Evolutionary conservation across 371 early-diverging fungal species (phyloP).

Genomic region (Zopfochytrium polystomum): DNA sequence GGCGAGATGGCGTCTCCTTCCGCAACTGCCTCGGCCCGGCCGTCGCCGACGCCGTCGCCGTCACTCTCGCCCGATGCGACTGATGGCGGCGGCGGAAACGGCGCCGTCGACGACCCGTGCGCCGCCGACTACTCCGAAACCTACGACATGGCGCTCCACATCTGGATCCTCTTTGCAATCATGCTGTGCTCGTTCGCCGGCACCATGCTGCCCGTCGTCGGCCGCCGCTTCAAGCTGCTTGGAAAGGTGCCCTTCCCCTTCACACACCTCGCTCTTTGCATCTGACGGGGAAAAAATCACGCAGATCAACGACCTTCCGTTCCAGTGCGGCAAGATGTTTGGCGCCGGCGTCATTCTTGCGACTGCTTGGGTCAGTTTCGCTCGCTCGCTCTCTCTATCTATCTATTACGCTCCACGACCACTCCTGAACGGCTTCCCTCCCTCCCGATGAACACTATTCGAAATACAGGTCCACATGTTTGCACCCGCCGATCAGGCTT

Average conservation of each 20-base stretch:
- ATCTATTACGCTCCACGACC: no score
- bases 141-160: conserved; percentile 52
- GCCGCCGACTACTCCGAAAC: conserved; percentile 23
- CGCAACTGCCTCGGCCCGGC: no score
- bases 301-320: conserved; percentile 8
- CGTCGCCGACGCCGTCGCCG: no score
- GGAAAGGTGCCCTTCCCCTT: neutral
- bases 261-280: neutral
- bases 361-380: no score
- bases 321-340: conserved; percentile 29
- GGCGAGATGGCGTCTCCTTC: no score
- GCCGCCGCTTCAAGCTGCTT: conserved; percentile 5
- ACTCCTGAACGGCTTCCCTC: no score
- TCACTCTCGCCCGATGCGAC: no score
- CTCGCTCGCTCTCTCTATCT: no score
- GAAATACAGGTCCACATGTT: conserved; percentile 43
- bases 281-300: neutral
- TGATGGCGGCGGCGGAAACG: no score
- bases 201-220: conserved; percentile 24
- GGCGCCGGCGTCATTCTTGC: conserved; percentile 35
- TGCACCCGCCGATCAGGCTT: conserved; percentile 19
- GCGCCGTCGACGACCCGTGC: conserved; percentile 9
- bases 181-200: conserved; percentile 37
- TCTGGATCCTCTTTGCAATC: conserved; percentile 61
- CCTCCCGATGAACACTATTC: no score